Percentiles rank a stretch among this genome's conserved stretches.
Conservation (phyloP, 345 rosid genomes). For the Euphorbia lathyris region DNA sequence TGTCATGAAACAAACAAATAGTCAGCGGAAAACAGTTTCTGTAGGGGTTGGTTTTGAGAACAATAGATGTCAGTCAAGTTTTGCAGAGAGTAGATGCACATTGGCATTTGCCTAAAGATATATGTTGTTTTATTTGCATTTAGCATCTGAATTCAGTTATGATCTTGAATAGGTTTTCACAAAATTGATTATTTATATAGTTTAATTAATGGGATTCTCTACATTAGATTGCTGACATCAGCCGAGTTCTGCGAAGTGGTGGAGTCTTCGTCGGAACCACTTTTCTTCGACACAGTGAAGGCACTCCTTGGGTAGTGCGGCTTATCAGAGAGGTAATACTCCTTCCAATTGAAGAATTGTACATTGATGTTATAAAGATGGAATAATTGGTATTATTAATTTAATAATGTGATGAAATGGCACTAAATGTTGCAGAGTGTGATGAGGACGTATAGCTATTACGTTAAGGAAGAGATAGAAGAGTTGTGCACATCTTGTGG, state of each 20-base stretch:
- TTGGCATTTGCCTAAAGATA: not conserved
- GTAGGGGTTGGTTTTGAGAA: not conserved
- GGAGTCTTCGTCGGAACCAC: conserved; percentile 93
- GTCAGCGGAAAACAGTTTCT: not conserved
- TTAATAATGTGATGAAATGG: too few relatives aligned
- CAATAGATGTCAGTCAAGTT: not conserved
- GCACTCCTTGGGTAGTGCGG: conserved; percentile 49
- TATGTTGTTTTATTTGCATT: not conserved
- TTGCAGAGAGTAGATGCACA: not conserved
- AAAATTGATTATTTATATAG: not conserved
- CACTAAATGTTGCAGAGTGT: conserved; percentile 39
- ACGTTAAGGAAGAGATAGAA: conserved; percentile 69
- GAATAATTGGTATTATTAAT: not conserved
- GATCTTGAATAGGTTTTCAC: not conserved
- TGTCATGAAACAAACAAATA: not conserved
- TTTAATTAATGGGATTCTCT: not conserved
- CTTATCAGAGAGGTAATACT: conserved; percentile 60
- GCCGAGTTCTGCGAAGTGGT: conserved; percentile 72
- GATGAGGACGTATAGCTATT: conserved; percentile 41
- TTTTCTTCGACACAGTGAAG: conserved; percentile 63
- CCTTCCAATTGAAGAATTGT: not conserved
- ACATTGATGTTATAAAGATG: not conserved
- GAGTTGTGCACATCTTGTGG: conserved; percentile 82
- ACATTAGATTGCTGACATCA: conserved; percentile 79
- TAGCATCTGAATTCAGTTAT: not conserved